Evolutionary conservation across 495 filamentous ascomycete species (phyloP), one percentile per base, ranked within the genome.

Genomic region (Trichoderma parareesei): DNA sequence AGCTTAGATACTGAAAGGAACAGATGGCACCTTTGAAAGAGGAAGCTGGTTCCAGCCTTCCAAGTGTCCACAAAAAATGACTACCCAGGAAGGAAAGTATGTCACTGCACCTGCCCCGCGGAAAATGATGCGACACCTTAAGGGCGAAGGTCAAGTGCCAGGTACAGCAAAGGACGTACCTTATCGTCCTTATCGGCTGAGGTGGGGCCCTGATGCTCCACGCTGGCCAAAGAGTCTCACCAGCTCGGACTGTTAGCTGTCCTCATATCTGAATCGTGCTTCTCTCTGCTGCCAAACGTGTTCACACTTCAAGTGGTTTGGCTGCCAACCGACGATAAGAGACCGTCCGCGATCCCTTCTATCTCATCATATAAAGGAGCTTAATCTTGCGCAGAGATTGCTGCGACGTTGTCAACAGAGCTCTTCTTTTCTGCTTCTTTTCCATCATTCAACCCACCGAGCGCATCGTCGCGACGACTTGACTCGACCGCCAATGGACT

Each of bases 401-500:
- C 14, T 37, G 5, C 27, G 33, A 18, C 20, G 33, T 27, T 57
- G 2, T 16, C 33, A 35, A 37, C 53, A 35, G 7, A 10, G 10
- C 27, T 33, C 2, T 13, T 14, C 16, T 5, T 9, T 48, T 48
- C 11, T 3, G n/a, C n/a, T n/a, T 14, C 11, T n/a, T n/a, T n/a
- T 3, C 44, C 11, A 48, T 5, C 44, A 48, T 14, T n/a, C n/a
- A n/a, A 27, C 27, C 27, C 27, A 27, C 27, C 27, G 27, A 27
- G 27, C 27, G 53, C 27, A 10, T 57, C 27, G n/a, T n/a, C n/a
- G n/a, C 33, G 37, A 11, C 53, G 14, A 13, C 27, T 57, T 35
- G 4, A 18, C 48, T 55, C 48, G 20, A 10, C 20, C 18, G 27
- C 33, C 53, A 48, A 84, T 85, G 82, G 82, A 84, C 67, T 81